Evolutionary conservation across 306 rosid species (phyloP).

Genomic region (Ammopiptanthus mongolicus): DNA sequence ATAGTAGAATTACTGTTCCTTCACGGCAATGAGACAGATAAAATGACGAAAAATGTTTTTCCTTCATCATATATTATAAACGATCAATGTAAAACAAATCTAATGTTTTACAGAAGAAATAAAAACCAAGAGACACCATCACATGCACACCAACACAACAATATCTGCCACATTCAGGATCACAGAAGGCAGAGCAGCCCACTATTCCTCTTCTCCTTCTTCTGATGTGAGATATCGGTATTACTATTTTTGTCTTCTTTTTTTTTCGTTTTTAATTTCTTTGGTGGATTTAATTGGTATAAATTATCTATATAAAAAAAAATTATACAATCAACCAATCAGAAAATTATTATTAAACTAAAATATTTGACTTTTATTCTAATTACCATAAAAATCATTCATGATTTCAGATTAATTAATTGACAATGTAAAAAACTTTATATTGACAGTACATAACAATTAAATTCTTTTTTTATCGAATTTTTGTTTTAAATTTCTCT

Average conservation of each 20-base stretch:
- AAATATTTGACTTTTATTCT: no score
- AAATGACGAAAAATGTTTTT: neutral
- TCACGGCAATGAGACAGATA: neutral
- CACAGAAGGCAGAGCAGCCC: slow-evolving; percentile 6
- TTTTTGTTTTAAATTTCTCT: no score
- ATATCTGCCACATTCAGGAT: slow-evolving; percentile 17
- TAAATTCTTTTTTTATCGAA: neutral
- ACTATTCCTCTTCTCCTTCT: neutral
- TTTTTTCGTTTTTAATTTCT: no score
- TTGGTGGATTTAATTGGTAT: no score
- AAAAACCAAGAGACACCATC: neutral
- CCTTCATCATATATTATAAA: neutral
- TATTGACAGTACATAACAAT: no score
- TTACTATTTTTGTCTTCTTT: neutral
- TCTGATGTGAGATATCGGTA: neutral
- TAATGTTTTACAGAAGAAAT: neutral
- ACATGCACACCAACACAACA: neutral
- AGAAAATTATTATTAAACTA: no score
- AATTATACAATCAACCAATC: no score
- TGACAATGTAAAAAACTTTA: no score
- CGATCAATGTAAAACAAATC: neutral
- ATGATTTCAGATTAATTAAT: no score
- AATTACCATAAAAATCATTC: no score
- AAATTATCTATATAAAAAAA: no score
- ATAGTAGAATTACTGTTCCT: neutral